Percentiles rank a stretch among this genome's conserved stretches.
These are phyloP conservation scores for Globisporangium echinulatum DNA, from an alignment of 352 stramenopile species.

Conservation along the genomic window DNA sequence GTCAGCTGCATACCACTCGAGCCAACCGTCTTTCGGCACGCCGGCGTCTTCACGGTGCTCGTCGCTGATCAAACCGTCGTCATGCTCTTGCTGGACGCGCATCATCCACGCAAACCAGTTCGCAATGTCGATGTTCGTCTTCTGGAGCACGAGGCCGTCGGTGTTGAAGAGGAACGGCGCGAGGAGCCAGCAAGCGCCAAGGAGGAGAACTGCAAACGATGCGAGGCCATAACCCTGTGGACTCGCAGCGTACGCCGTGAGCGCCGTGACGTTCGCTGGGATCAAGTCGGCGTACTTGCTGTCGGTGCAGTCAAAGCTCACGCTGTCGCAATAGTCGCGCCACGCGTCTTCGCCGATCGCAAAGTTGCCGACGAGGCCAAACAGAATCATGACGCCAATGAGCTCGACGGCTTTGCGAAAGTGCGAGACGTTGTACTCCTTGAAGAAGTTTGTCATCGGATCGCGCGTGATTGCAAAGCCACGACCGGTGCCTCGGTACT, in stretches of 20 bases:
- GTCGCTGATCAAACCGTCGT: constrained; percentile 18
- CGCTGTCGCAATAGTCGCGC: constrained; percentile 38
- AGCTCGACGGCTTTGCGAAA: constrained; percentile 86
- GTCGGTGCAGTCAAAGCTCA: constrained; percentile 36
- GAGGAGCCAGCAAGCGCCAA: constrained; percentile 78
- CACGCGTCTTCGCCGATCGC: constrained; percentile 45
- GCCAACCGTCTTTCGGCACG: constrained; percentile 60
- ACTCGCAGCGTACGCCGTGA: constrained; percentile 43
- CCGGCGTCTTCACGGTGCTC: constrained; percentile 22
- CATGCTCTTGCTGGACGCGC: constrained; percentile 37
- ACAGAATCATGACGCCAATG: constrained; percentile 81
- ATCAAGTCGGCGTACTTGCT: constrained; percentile 32
- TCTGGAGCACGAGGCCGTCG: constrained; percentile 79
- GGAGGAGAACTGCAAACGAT: constrained; percentile 77
- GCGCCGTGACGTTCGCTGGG: constrained; percentile 60
- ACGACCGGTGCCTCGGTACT: constrained; percentile 82
- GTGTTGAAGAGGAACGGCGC: constrained; percentile 87
- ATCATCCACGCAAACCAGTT: constrained; percentile 88
- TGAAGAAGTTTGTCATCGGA: constrained; percentile 86
- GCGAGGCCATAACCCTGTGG: constrained; percentile 75
- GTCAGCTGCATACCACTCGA: constrained; percentile 68
- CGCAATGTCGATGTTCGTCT: constrained; percentile 72
- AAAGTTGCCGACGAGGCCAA: constrained; percentile 73
- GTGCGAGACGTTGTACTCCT: constrained; percentile 83
- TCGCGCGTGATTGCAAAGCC: constrained; percentile 84